These are phyloP conservation scores for Pleurotus sapidus DNA, from an alignment of 768 basidiomycete species.

Conservation along the genomic window DNA sequence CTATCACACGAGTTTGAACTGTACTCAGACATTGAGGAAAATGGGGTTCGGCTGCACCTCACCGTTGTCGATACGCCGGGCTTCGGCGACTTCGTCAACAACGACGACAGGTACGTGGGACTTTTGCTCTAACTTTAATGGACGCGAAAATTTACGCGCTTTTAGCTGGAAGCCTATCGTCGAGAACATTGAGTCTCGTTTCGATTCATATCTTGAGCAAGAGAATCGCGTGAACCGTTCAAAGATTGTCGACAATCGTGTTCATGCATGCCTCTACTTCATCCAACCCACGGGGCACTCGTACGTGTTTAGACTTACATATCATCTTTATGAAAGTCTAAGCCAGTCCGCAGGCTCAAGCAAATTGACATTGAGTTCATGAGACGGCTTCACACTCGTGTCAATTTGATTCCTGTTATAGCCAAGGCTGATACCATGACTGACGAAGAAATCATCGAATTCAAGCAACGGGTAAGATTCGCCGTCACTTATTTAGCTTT, in stretches of 20 bases:
- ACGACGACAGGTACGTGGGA: slow-evolving; percentile 81
- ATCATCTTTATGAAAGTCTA: slow-evolving; percentile 4
- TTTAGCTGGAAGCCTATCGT: slow-evolving; percentile 96
- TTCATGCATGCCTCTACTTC: slow-evolving; percentile 99
- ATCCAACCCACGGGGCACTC: slow-evolving; percentile 98
- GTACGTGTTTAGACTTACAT: slow-evolving; percentile 45
- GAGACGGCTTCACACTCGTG: slow-evolving; percentile 94
- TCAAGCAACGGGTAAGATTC: slow-evolving; percentile 82
- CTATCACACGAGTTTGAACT: slow-evolving; percentile 11
- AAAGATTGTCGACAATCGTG: slow-evolving; percentile 94
- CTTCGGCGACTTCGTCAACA: slow-evolving; percentile 99
- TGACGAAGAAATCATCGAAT: slow-evolving; percentile 89
- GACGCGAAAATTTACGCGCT: slow-evolving; percentile 16
- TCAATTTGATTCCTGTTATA: slow-evolving; percentile 98
- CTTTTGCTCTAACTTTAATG: slow-evolving; percentile 9
- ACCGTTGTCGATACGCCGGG: slow-evolving; percentile 99
- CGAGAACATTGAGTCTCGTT: slow-evolving; percentile 97
- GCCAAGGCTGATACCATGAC: slow-evolving; percentile 98
- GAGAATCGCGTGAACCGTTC: slow-evolving; percentile 96
- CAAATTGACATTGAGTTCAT: slow-evolving; percentile 99
- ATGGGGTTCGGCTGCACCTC: slow-evolving; percentile 91
- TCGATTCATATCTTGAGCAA: slow-evolving; percentile 96
- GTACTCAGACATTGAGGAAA: slow-evolving; percentile 93
- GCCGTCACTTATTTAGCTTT: neutral
- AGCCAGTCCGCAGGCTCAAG: slow-evolving; percentile 64